A percentile compares a stretch with the other conserved stretches of the same genome.
These are phyloP conservation scores for Neurospora sp. DNA, from an alignment of 495 filamentous ascomycete species.

Conservation along the genomic window DNA sequence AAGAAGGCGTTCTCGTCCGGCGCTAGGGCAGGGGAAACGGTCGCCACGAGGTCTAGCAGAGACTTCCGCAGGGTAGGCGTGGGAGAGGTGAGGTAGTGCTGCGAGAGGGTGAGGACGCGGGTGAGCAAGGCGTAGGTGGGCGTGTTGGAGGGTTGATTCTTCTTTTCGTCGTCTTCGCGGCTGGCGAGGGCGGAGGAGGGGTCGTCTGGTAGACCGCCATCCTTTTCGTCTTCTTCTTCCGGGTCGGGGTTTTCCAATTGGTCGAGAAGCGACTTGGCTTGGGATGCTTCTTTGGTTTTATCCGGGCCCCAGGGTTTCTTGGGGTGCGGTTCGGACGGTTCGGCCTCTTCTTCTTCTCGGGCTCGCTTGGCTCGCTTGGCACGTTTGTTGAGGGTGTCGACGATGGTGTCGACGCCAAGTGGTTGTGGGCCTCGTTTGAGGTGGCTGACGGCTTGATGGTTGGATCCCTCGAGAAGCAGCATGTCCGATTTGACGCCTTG, in stretches of 20 bases:
- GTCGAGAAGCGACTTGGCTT: constrained; percentile 36
- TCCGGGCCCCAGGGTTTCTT: constrained; percentile 30
- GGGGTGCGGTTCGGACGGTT: constrained; percentile 13
- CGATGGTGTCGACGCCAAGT: constrained; percentile 9
- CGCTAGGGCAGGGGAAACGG: constrained; percentile 56
- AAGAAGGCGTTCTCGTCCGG: constrained; percentile 72
- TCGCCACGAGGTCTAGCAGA: constrained; percentile 62
- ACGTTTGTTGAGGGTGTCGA: constrained; percentile 12
- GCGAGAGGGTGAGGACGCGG: constrained; percentile 59
- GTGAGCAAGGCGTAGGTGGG: constrained; percentile 54
- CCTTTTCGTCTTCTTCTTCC: constrained; percentile 2
- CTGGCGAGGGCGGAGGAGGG: not conserved
- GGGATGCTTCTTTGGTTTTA: constrained; percentile 11
- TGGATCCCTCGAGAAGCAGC: constrained; percentile 33
- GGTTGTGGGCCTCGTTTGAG: constrained; percentile 14
- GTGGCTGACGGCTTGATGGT: constrained; percentile 24
- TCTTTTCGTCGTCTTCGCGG: constrained; percentile 27
- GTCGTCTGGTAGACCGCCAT: constrained; percentile 4
- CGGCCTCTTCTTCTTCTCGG: constrained; percentile 23
- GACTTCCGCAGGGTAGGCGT: constrained; percentile 67
- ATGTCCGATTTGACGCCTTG: constrained; percentile 61
- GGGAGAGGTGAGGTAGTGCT: constrained; percentile 76
- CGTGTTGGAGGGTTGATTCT: constrained; percentile 36
- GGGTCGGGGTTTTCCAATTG: constrained; percentile 12
- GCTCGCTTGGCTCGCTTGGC: constrained; percentile 7